Conservation (phyloP, 2,329 filamentous ascomycete species). For the Penicillium sp. region DNA sequence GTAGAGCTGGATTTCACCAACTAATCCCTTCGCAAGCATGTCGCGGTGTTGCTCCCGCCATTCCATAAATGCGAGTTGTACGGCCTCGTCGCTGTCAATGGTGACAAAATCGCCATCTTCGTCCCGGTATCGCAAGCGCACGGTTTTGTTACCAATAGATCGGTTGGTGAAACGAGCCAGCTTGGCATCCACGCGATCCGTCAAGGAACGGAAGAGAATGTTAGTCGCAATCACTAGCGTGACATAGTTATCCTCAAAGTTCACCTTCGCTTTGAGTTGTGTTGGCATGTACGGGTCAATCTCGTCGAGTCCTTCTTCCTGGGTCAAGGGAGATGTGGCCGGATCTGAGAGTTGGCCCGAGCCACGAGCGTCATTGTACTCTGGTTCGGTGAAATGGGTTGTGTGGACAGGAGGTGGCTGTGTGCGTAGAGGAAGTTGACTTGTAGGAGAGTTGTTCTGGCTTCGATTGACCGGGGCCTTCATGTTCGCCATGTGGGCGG, state of each 20-base stretch:
- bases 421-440: constrained; percentile 62
- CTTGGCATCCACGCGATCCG: constrained; percentile 95
- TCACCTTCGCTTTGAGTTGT: constrained; percentile 94
- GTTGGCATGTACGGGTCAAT: constrained; percentile 55
- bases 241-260: constrained; percentile 86
- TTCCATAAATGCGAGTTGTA: constrained; percentile 91
- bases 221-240: constrained; percentile 96
- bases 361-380: constrained; percentile 35
- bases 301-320: constrained; percentile 32
- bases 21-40: constrained; percentile 61
- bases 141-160: constrained; percentile 75
- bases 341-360: constrained; percentile 30
- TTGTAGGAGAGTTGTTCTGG: constrained; percentile 75
- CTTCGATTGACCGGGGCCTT: constrained; percentile 67
- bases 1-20: constrained; percentile 88
- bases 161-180: constrained; percentile 80
- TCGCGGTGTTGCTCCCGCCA: constrained; percentile 76
- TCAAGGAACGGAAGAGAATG: constrained; percentile 88
- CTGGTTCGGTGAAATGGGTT: constrained; percentile 40
- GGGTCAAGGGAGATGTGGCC: constrained; percentile 34
- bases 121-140: constrained; percentile 87
- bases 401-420: constrained; percentile 48
- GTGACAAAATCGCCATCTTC: constrained; percentile 90
- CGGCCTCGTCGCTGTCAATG: constrained; percentile 93
- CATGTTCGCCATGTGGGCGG: constrained; percentile 63